A percentile compares a stretch with the other conserved stretches of the same genome.
These are phyloP conservation scores for Wallacemonas sp. DNA, from an alignment of 208 protist genomes.

Conservation along the genomic window DNA sequence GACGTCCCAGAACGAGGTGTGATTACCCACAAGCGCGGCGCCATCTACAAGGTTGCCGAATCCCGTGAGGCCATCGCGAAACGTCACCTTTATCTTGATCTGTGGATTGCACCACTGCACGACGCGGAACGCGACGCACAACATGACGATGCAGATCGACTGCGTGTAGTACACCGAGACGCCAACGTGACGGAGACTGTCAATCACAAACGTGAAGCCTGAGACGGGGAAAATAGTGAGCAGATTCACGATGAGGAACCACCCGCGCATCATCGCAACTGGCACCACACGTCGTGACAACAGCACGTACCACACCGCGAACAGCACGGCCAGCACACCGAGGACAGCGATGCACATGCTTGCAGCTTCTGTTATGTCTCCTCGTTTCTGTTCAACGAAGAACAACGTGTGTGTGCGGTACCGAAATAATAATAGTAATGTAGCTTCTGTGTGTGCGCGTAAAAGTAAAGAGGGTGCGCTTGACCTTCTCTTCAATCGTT, in stretches of 20 bases:
- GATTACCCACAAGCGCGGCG: slow-evolving; percentile 43
- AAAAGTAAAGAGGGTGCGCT: too few relatives aligned
- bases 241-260: slow-evolving; percentile 38
- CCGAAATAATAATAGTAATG: too few relatives aligned
- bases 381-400: background rate
- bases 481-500: too few relatives aligned
- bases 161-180: slow-evolving; percentile 26
- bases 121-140: slow-evolving; percentile 31
- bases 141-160: slow-evolving; percentile 30
- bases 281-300: slow-evolving; percentile 33
- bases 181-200: slow-evolving; percentile 29
- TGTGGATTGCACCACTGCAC: slow-evolving; percentile 45
- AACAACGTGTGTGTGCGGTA: background rate
- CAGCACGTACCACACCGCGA: slow-evolving; percentile 31
- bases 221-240: slow-evolving; percentile 31
- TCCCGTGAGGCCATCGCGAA: slow-evolving; percentile 23
- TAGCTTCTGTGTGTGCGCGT: too few relatives aligned
- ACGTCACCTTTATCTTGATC: slow-evolving; percentile 32
- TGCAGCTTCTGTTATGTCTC: background rate
- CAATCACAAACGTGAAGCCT: slow-evolving; percentile 26
- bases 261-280: slow-evolving; percentile 32
- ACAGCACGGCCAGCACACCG: background rate
- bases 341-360: background rate
- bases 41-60: slow-evolving; percentile 17
- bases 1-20: slow-evolving; percentile 73